These are phyloP conservation scores for Apiospora phragmitis DNA, from an alignment of 2,329 filamentous ascomycete species.

Conservation along the genomic window DNA sequence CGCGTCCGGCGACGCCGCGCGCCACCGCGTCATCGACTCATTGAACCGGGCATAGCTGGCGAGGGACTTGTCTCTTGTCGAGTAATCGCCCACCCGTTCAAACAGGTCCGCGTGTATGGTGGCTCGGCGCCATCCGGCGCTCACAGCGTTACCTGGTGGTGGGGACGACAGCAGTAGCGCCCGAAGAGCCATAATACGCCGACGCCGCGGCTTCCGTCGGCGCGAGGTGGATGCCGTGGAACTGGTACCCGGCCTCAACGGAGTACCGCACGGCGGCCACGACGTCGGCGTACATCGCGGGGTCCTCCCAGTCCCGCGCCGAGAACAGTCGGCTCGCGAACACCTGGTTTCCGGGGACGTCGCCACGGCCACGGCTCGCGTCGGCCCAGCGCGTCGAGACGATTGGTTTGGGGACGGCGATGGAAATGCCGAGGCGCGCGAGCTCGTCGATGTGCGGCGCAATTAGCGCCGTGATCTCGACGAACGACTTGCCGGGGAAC, in stretches of 20 bases:
- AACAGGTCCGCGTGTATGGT: constrained; percentile 36
- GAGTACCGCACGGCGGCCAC: constrained; percentile 35
- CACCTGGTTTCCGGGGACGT: constrained; percentile 30
- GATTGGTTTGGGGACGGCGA: constrained; percentile 29
- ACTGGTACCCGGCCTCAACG: constrained; percentile 36
- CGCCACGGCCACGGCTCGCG: constrained; percentile 23
- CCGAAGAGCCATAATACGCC: neutral
- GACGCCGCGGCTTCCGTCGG: constrained; percentile 31
- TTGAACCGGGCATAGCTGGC: constrained; percentile 27
- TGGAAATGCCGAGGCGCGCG: constrained; percentile 29
- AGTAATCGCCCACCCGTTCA: constrained; percentile 22
- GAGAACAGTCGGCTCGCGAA: constrained; percentile 37
- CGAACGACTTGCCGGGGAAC: constrained; percentile 27
- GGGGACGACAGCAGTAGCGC: neutral
- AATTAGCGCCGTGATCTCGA: constrained; percentile 28
- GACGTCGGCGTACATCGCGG: constrained; percentile 24
- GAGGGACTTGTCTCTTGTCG: constrained; percentile 23
- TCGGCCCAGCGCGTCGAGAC: constrained; percentile 31
- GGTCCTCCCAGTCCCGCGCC: constrained; percentile 29
- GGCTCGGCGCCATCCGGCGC: constrained; percentile 44
- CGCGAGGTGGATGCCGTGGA: constrained; percentile 34
- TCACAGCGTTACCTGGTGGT: constrained; percentile 38
- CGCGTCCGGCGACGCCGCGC: constrained; percentile 38
- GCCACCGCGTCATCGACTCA: constrained; percentile 27
- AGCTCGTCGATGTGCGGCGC: constrained; percentile 35